Conservation (phyloP, 2,329 filamentous ascomycete species). For the Alternaria triticimaculans region DNA sequence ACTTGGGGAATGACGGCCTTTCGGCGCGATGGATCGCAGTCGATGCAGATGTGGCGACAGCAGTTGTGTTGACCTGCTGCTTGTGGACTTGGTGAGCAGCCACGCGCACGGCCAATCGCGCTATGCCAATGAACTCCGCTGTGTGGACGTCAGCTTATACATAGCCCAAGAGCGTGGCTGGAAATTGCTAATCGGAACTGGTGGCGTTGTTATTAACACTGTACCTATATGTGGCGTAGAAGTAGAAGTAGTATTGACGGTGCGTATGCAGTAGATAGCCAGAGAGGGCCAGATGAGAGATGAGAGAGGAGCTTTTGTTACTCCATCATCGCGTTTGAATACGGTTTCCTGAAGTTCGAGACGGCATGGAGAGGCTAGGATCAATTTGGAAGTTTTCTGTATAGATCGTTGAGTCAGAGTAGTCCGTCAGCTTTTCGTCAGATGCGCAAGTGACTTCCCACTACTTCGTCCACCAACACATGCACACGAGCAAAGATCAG, state of each 20-base stretch:
- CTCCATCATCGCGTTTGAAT: background rate
- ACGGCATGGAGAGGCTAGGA: background rate
- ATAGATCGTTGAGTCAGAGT: background rate
- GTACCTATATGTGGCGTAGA: background rate
- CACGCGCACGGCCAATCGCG: background rate
- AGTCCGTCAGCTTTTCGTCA: background rate
- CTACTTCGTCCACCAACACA: background rate
- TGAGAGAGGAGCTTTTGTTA: background rate
- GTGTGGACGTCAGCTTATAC: background rate
- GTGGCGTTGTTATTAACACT: background rate
- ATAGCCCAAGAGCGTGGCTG: background rate
- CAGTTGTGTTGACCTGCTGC: background rate
- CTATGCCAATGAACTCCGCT: background rate
- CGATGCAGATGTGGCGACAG: background rate
- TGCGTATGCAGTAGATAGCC: background rate
- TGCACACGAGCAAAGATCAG: background rate
- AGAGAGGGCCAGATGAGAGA: background rate
- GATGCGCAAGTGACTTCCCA: background rate
- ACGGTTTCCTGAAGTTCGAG: fast-evolving
- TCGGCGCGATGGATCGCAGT: background rate
- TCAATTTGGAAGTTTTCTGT: background rate
- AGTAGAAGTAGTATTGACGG: background rate
- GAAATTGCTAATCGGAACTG: background rate
- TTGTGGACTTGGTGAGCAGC: background rate
- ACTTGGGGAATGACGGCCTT: fast-evolving